Evolutionary conservation across 2,329 filamentous ascomycete species (phyloP).

Genomic region (Neonectria hederae): DNA sequence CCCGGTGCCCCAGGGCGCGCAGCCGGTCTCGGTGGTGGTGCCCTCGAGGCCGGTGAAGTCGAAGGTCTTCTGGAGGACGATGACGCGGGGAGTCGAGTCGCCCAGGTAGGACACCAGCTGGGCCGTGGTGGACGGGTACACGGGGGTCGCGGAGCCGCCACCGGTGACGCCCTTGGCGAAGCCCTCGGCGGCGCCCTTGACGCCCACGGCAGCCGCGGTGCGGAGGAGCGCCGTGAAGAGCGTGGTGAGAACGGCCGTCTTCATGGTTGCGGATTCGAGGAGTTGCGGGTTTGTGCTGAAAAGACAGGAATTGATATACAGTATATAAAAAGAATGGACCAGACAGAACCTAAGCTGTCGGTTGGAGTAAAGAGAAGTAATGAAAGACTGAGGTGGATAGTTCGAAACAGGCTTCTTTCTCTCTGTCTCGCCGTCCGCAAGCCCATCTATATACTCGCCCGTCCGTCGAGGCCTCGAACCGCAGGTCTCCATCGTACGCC

Average conservation of each 20-base stretch:
- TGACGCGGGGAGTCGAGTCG: constrained; percentile 62
- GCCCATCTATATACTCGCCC: constrained; percentile 7
- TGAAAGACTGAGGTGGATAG: not conserved
- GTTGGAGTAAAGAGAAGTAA: constrained; percentile 8
- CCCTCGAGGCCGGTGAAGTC: constrained; percentile 67
- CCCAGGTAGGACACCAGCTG: constrained; percentile 69
- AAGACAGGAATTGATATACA: not conserved
- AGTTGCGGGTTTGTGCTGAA: not conserved
- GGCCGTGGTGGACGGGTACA: constrained; percentile 61
- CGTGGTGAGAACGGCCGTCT: constrained; percentile 32
- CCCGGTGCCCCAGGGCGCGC: constrained; percentile 65
- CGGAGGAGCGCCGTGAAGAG: constrained; percentile 42
- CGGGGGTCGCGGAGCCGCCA: constrained; percentile 63
- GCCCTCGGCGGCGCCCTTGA: constrained; percentile 52
- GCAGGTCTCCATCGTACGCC: constrained; percentile 2
- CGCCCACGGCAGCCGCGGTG: constrained; percentile 53
- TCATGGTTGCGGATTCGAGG: constrained; percentile 13
- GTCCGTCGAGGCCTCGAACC: not conserved
- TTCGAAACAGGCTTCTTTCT: not conserved
- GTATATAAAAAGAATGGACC: not conserved
- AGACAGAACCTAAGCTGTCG: constrained; percentile 32
- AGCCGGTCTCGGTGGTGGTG: constrained; percentile 61
- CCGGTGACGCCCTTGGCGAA: constrained; percentile 65
- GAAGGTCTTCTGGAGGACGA: constrained; percentile 65
- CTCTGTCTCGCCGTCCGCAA: not conserved